phyloP scores from a whole-genome alignment of 2,329 filamentous ascomycete genomes.

The Lecanicillium sp. region DNA sequence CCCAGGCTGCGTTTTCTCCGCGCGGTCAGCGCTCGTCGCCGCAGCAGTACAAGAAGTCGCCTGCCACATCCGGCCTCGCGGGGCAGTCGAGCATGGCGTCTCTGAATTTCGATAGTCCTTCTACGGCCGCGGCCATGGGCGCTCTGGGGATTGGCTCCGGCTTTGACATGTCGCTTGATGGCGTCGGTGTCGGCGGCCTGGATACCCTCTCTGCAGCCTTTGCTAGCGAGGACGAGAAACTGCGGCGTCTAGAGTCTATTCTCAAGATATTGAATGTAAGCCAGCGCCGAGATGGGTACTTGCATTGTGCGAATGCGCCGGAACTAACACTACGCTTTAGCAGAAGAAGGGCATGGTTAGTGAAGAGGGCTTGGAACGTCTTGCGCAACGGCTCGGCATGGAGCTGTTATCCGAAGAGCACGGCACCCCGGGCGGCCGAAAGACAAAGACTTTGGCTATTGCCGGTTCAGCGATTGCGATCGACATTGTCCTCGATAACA shows the following conservation, averaged over 20 bases:
- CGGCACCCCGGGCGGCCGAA: slow-evolving; percentile 37
- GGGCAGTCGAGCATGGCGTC: slow-evolving; percentile 36
- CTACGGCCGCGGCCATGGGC: slow-evolving; percentile 53
- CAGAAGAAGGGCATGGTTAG: slow-evolving; percentile 58
- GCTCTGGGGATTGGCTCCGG: slow-evolving; percentile 41
- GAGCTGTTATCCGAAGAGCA: slow-evolving; percentile 54
- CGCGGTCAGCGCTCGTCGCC: slow-evolving; percentile 51
- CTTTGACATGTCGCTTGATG: slow-evolving; percentile 46
- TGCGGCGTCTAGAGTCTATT: slow-evolving; percentile 46
- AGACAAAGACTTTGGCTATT: slow-evolving; percentile 50
- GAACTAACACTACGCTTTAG: slow-evolving; percentile 13
- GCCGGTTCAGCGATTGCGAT: slow-evolving; percentile 54
- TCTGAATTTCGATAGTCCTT: slow-evolving; percentile 57
- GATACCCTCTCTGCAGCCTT: slow-evolving; percentile 29
- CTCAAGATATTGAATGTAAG: slow-evolving; percentile 42
- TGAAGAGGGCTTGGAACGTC: slow-evolving; percentile 64
- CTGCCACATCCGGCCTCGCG: slow-evolving; percentile 44
- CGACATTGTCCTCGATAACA: slow-evolving; percentile 54
- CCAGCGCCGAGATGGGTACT: not conserved
- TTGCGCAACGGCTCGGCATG: slow-evolving; percentile 60
- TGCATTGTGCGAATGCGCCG: not conserved
- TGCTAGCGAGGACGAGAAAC: slow-evolving; percentile 45
- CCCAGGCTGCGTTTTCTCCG: slow-evolving; percentile 52
- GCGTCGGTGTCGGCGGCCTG: slow-evolving; percentile 34
- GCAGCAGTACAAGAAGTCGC: slow-evolving; percentile 57